phyloP scores from a whole-genome alignment of 1,139 yeast genomes.

The Hansenula lynferdii region DNA sequence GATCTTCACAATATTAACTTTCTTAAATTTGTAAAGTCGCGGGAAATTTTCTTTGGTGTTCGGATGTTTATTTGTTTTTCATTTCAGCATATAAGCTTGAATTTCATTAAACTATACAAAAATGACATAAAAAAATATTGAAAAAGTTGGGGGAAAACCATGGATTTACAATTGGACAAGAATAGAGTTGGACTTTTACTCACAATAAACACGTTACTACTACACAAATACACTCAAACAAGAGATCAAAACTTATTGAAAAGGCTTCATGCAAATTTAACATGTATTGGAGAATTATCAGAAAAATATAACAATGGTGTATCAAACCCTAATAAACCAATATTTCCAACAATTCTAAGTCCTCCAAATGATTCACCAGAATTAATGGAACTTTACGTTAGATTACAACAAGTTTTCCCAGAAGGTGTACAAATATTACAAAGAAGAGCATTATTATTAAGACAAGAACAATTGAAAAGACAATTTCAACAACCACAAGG shows the following conservation, averaged over 20 bases:
- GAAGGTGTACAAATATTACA: slow-evolving; percentile 20
- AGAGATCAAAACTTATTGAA: slow-evolving; percentile 18
- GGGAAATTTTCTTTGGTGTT: too few relatives aligned
- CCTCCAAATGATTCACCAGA: slow-evolving; percentile 22
- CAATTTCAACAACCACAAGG: slow-evolving; percentile 3
- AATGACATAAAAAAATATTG: neutral
- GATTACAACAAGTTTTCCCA: slow-evolving; percentile 20
- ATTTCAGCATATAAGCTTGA: too few relatives aligned
- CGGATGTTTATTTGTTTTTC: too few relatives aligned
- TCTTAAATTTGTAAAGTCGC: too few relatives aligned
- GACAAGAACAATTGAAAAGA: slow-evolving; percentile 9
- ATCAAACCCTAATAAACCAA: slow-evolving; percentile 7
- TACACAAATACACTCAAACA: slow-evolving; percentile 1
- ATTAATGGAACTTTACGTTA: slow-evolving; percentile 18
- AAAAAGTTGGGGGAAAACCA: neutral
- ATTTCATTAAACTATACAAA: neutral
- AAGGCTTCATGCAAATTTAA: slow-evolving; percentile 22
- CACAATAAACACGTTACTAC: neutral
- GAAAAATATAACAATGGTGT: slow-evolving; percentile 17
- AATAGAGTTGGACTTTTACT: neutral
- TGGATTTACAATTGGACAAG: slow-evolving; percentile 1
- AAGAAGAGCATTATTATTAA: slow-evolving; percentile 9
- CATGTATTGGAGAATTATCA: slow-evolving; percentile 23
- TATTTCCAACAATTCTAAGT: slow-evolving; percentile 19
- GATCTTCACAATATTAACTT: too few relatives aligned